Evolutionary conservation across 345 rosid genomes (phyloP), one percentile per base, ranked within the genome.

Genomic region (Ricinus communis): DNA sequence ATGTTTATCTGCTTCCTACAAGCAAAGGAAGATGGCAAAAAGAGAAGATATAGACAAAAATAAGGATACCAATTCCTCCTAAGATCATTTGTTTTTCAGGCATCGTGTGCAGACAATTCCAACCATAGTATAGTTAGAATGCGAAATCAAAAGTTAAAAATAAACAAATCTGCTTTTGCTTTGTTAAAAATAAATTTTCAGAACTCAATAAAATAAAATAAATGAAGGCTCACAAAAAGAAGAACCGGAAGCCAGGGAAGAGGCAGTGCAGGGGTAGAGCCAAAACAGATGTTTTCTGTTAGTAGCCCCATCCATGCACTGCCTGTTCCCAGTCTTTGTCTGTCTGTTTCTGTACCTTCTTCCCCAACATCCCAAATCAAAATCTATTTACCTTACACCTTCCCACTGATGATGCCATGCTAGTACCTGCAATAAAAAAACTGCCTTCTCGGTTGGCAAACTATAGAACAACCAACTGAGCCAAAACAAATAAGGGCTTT

Each of bases 181-280:
- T n/a, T n/a, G n/a, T n/a, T n/a, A n/a, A n/a, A n/a, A n/a, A n/a
- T n/a, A 38, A 38, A 38, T 4, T 38, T 38, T 9, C 9, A 38
- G 43, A 38, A 38, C 9, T 38, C 43, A 38, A 38, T 38, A 4
- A 38, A 9, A 38, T 4, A 5, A 56, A 62, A 18, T 19, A 19
- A 21, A 9, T 46, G 24, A 27, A 47, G 70, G 31, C 38, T 60
- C 51, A 54, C 61, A 75, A 74, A 71, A 67, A 74, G 71, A 69
- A 75, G 55, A 19, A 7, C 19, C 41, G 31, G 66, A 57, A 88
- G 91, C 97, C 93, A 91, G 93, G 90, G 97, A 91, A 91, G 97
- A 91, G 97, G 95, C 97, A 91, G 97, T 89, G 95, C 97, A 91
- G 75, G 93, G 89, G 82, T 61, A 75, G 88, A 83, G 81, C 79